These are phyloP conservation scores for Leccinellum luteum DNA, from an alignment of 768 basidiomycete species.

Conservation along the genomic window DNA sequence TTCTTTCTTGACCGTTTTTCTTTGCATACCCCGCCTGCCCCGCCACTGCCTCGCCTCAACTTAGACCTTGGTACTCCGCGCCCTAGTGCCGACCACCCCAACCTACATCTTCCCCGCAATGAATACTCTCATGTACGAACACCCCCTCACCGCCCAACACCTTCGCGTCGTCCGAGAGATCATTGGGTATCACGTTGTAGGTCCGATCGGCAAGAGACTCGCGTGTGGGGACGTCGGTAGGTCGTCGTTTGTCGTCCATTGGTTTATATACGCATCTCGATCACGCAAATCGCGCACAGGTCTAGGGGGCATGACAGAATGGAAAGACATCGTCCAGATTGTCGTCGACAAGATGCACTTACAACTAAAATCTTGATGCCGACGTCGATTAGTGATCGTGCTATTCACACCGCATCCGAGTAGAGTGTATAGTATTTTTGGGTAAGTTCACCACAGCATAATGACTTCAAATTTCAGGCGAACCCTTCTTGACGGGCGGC, in stretches of 20 bases:
- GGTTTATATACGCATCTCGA: not conserved
- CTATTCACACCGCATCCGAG: no score
- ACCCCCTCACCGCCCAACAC: conserved; percentile 87
- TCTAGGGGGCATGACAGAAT: conserved; percentile 94
- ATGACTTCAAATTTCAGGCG: no score
- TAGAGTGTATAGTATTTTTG: no score
- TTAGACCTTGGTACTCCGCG: conserved; percentile 81
- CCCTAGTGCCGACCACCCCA: no score
- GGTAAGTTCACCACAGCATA: no score
- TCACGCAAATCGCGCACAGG: not conserved
- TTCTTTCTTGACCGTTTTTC: no score
- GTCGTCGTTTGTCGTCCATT: not conserved
- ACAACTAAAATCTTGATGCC: conserved; percentile 6
- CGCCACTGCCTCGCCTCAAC: conserved; percentile 27
- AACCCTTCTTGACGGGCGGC: no score
- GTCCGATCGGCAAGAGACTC: no score
- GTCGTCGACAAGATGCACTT: conserved; percentile 57
- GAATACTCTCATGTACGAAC: conserved; percentile 98
- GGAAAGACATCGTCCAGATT: conserved; percentile 81
- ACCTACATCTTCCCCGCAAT: conserved; percentile 95
- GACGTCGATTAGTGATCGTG: not conserved
- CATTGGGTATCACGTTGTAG: conserved; percentile 74
- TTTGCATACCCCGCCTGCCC: no score
- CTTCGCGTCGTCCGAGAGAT: conserved; percentile 81
- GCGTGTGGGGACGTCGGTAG: no score